Evolutionary conservation across 2,329 filamentous ascomycete genomes (phyloP), one percentile per base, ranked within the genome.

Genomic region (Botrytis cinerea): DNA sequence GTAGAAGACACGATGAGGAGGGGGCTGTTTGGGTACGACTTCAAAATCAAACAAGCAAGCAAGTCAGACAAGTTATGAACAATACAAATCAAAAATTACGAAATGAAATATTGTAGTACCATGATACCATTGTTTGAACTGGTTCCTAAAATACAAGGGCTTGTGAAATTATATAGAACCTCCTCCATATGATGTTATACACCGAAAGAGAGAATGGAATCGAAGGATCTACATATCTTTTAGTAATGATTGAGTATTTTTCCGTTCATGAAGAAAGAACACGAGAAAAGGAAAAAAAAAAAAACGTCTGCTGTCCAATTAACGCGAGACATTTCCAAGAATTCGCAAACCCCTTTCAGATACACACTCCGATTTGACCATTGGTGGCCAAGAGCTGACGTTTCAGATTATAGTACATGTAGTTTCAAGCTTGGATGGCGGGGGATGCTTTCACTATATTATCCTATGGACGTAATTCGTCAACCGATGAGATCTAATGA

Each of bases 341-440:
- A 32, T n/a, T 43, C 18, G 38, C 63, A 51, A 35, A 66, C 20
- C 63, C 63, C 45, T 66, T 66, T 51, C 8, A 46, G 20, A 38
- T 22, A 69, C 28, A 28, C 25, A 12, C 66, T 57, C 48, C 48
- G 18, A 43, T 69, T 57, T 14, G 28, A 69, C 43, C 48, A 45
- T 57, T 68, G 64, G 64, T 67, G 64, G 35, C 66, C 66, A 43
- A 68, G 35, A 68, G 35, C 48, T 57, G 66, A 57, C 35, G 66
- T 69, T 69, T 69, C 66, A 69, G 16, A 43, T 28, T 32, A 57
- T 32, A 69, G 25, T 68, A 66, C 45, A 48, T 35, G 20, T 35
- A 28, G 48, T 69, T 69, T 69, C 66, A 69, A 57, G 66, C 48
- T 57, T 43, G 35, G n/a, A 35, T 57, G 48, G 38, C n/a, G 66